Conservation (phyloP, 2,329 filamentous ascomycete genomes). For the Hymenoscyphus linearis region DNA sequence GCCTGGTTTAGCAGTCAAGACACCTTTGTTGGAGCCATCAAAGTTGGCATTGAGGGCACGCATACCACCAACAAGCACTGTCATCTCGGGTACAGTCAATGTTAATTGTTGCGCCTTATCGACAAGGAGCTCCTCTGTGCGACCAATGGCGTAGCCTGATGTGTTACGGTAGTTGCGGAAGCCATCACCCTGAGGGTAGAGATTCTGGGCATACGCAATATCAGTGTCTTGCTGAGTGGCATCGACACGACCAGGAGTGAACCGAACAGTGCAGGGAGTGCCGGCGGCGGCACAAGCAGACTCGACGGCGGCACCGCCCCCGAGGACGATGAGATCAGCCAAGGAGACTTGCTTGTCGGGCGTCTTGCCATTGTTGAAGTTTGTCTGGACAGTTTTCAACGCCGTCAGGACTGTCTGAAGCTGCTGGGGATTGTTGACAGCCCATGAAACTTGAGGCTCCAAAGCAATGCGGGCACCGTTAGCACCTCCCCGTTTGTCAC, state of each 20-base stretch:
- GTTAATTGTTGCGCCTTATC: conserved; percentile 53
- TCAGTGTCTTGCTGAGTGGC: conserved; percentile 53
- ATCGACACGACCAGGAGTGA: conserved; percentile 52
- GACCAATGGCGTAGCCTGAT: conserved; percentile 37
- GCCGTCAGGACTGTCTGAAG: conserved; percentile 1
- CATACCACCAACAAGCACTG: conserved; percentile 51
- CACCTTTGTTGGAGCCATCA: conserved; percentile 47
- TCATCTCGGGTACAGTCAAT: conserved; percentile 50
- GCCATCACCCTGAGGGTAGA: conserved; percentile 49
- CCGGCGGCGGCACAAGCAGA: conserved; percentile 38
- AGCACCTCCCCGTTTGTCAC: conserved; percentile 78
- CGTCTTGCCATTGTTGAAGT: conserved; percentile 47
- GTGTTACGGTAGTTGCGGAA: conserved; percentile 55
- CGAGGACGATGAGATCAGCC: conserved; percentile 55
- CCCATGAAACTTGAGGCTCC: conserved; percentile 63
- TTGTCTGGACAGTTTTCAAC: conserved; percentile 38
- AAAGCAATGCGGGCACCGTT: conserved; percentile 67
- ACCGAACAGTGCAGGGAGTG: conserved; percentile 39
- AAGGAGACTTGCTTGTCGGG: conserved; percentile 52
- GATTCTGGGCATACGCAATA: conserved; percentile 45
- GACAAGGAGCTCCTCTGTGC: conserved; percentile 50
- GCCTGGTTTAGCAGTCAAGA: conserved; percentile 50
- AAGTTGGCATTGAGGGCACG: conserved; percentile 52
- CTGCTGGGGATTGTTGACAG: conserved; percentile 61
- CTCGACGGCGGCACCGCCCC: conserved; percentile 49